Conservation (phyloP, 192 early-diverging fungal genomes). For the Phlyctochytrium bullatum region DNA sequence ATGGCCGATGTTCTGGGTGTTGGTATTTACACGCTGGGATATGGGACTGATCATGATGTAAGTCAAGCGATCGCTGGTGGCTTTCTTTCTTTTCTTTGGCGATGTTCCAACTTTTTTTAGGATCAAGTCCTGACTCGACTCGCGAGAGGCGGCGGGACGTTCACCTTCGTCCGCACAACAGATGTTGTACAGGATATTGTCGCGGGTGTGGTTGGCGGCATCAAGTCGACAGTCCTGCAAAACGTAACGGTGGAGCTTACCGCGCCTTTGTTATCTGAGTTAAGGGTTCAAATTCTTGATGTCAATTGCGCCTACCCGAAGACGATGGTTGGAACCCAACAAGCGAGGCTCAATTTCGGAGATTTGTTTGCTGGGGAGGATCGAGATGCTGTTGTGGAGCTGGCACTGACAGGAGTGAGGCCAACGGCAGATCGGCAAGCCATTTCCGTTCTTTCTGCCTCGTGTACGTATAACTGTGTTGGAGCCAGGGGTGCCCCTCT, state of each 20-base stretch:
- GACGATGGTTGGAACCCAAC: neutral
- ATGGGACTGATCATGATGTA: conserved; percentile 15
- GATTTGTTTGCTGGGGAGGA: conserved; percentile 22
- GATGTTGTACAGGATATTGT: conserved; percentile 17
- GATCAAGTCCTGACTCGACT: neutral
- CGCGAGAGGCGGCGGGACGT: conserved; percentile 12
- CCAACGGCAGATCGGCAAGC: no score
- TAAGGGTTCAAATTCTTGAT: neutral
- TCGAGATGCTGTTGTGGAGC: conserved; percentile 18
- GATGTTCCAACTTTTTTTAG: no score
- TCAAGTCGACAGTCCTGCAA: conserved; percentile 14
- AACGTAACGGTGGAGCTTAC: neutral
- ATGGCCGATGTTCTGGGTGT: neutral
- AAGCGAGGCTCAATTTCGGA: conserved; percentile 2
- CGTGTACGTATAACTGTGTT: neutral
- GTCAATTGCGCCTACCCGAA: neutral
- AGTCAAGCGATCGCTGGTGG: no score
- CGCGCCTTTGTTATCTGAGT: neutral
- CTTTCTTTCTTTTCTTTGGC: no score
- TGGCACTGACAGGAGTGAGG: no score
- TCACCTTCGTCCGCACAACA: conserved; percentile 12
- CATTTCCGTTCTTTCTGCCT: neutral
- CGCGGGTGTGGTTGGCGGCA: conserved; percentile 10
- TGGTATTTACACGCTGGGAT: conserved; percentile 21
- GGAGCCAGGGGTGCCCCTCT: neutral